phyloP scores from a whole-genome alignment of 768 basidiomycete species.

The Boletus rubroflammeus region DNA sequence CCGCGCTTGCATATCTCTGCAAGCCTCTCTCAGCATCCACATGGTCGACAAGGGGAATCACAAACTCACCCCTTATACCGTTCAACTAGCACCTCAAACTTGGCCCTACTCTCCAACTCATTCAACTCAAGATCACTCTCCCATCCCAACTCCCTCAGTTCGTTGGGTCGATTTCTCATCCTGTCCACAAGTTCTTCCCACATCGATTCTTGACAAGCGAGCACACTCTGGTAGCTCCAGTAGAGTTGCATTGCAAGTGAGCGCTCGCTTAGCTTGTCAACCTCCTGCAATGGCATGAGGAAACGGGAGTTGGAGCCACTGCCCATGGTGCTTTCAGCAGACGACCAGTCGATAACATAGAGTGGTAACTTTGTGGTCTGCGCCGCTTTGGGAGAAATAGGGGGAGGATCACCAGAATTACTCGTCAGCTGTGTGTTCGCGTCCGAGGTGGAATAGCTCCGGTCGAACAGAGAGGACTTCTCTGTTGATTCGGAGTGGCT shows the following conservation, averaged over 20 bases:
- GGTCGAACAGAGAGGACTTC: constrained; percentile 30
- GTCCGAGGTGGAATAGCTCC: constrained; percentile 27
- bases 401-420: constrained; percentile 18
- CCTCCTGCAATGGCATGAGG: constrained; percentile 40
- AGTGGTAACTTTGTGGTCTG: constrained; percentile 24
- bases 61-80: constrained; percentile 50
- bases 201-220: constrained; percentile 71
- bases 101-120: constrained; percentile 51
- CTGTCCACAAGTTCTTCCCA: constrained; percentile 70
- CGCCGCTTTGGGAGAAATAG: constrained; percentile 6
- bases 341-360: constrained; percentile 47
- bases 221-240: constrained; percentile 54
- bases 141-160: constrained; percentile 62
- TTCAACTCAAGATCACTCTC: constrained; percentile 62
- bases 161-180: constrained; percentile 52
- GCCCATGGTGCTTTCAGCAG: constrained; percentile 41
- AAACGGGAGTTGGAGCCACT: constrained; percentile 31
- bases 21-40: not conserved
- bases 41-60: not conserved
- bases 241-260: constrained; percentile 72
- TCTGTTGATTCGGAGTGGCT: constrained; percentile 34
- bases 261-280: constrained; percentile 50
- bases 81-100: constrained; percentile 57
- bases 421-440: constrained; percentile 22
- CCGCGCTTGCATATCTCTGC: constrained; percentile 64